A percentile compares a stretch with the other conserved stretches of the same genome.
Conservation (phyloP, 257 asterid genomes). For the Coffea canephora region DNA sequence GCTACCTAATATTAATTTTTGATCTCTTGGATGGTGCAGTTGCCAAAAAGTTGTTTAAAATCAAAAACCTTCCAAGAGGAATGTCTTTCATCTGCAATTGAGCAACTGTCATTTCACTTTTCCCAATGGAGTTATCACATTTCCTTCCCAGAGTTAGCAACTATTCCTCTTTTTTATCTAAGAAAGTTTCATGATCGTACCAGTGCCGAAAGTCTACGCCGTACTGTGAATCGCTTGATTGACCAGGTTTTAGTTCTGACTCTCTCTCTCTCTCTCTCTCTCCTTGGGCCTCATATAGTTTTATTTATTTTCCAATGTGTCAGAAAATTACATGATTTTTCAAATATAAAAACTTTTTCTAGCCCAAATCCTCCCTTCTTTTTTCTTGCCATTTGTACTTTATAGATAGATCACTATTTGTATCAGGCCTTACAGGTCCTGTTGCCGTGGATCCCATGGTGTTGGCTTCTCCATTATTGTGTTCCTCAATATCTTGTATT, state of each 20-base stretch:
- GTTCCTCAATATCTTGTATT: too few species aligned
- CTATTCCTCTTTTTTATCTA: slow-evolving; percentile 69
- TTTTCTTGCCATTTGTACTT: background rate
- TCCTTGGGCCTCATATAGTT: too few species aligned
- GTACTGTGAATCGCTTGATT: slow-evolving; percentile 64
- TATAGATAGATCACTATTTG: too few species aligned
- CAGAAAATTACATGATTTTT: background rate
- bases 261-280: background rate
- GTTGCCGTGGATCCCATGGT: background rate
- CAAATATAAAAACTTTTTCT: too few species aligned
- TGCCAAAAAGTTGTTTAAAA: slow-evolving; percentile 73
- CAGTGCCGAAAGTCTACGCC: slow-evolving; percentile 54
- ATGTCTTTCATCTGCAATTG: slow-evolving; percentile 60
- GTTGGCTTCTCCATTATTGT: background rate
- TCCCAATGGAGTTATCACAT: slow-evolving; percentile 87
- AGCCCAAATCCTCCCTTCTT: background rate
- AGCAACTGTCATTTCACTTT: slow-evolving; percentile 72
- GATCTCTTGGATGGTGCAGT: slow-evolving; percentile 45
- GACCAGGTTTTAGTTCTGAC: slow-evolving; percentile 66
- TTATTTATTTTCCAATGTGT: background rate
- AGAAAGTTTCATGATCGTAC: slow-evolving; percentile 56
- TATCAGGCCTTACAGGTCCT: too few species aligned
- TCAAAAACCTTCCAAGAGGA: slow-evolving; percentile 72
- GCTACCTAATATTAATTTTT: slow-evolving; percentile 16
- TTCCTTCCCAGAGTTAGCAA: slow-evolving; percentile 86